These are phyloP conservation scores for Candida sp. DNA, from an alignment of 1,139 yeast species.

Conservation along the genomic window DNA sequence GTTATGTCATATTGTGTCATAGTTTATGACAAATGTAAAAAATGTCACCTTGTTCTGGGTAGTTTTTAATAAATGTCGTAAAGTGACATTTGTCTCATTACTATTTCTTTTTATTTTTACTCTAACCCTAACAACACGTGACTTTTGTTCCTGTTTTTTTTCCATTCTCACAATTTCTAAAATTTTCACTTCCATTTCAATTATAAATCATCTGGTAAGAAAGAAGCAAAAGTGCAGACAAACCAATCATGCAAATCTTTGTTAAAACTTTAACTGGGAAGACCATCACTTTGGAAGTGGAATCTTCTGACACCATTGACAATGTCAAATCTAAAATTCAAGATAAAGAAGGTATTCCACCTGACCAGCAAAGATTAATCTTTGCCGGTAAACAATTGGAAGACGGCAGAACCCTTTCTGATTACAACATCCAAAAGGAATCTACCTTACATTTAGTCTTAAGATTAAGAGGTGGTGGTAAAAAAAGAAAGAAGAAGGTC, in stretches of 20 bases:
- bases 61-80: no score
- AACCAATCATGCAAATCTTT: constrained; percentile 86
- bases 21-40: no score
- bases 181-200: no score
- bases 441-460: constrained; percentile 96
- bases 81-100: no score
- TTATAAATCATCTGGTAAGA: constrained; percentile 36
- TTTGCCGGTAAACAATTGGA: constrained; percentile 99
- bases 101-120: no score
- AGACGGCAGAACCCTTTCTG: constrained; percentile 98
- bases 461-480: constrained; percentile 99
- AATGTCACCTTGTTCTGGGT: no score
- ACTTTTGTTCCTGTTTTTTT: no score
- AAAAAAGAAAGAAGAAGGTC: constrained; percentile 99
- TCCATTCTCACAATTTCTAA: no score
- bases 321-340: constrained; percentile 99
- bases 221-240: constrained; percentile 52
- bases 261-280: constrained; percentile 99
- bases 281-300: constrained; percentile 99
- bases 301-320: constrained; percentile 99
- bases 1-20: background rate
- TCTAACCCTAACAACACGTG: no score
- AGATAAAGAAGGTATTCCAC: constrained; percentile 99
- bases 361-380: constrained; percentile 99
- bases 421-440: constrained; percentile 99